phyloP scores from a whole-genome alignment of 2,329 filamentous ascomycete species.

The Pseudogymnoascus destructans region DNA sequence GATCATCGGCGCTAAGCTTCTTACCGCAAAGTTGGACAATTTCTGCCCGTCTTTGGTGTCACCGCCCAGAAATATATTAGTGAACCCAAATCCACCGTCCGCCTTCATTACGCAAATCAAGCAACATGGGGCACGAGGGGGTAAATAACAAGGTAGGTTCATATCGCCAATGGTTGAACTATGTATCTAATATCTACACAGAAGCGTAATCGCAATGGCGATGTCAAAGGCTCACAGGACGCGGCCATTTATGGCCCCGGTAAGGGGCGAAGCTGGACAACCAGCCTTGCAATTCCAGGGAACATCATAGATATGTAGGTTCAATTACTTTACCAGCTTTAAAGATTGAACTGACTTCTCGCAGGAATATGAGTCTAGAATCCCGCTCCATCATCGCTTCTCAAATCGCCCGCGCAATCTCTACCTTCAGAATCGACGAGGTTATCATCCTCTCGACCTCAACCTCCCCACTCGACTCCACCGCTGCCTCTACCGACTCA shows the following conservation, averaged over 20 bases:
- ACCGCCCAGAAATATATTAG: slow-evolving; percentile 2
- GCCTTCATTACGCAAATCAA: neutral
- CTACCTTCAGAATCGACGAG: slow-evolving; percentile 76
- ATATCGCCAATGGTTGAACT: neutral
- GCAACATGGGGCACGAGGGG: neutral
- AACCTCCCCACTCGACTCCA: slow-evolving; percentile 18
- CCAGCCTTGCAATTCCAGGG: slow-evolving; percentile 66
- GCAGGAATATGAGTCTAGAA: slow-evolving; percentile 31
- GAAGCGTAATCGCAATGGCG: slow-evolving; percentile 26
- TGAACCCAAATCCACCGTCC: neutral
- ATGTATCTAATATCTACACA: slow-evolving; percentile 11
- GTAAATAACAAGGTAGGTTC: neutral
- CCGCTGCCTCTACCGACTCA: slow-evolving; percentile 41
- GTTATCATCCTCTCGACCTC: slow-evolving; percentile 58
- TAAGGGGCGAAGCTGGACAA: slow-evolving; percentile 53
- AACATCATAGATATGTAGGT: slow-evolving; percentile 63
- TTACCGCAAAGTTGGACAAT: neutral
- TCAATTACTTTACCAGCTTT: neutral
- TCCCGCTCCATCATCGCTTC: slow-evolving; percentile 61
- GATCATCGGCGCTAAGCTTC: slow-evolving; percentile 5
- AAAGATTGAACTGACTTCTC: neutral
- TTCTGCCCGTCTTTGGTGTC: slow-evolving; percentile 9
- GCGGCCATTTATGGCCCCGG: slow-evolving; percentile 52
- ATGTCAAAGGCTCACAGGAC: slow-evolving; percentile 16
- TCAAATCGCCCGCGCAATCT: slow-evolving; percentile 65